Conservation (phyloP, 108 stramenopile species). For the Epipyxis sp. region DNA sequence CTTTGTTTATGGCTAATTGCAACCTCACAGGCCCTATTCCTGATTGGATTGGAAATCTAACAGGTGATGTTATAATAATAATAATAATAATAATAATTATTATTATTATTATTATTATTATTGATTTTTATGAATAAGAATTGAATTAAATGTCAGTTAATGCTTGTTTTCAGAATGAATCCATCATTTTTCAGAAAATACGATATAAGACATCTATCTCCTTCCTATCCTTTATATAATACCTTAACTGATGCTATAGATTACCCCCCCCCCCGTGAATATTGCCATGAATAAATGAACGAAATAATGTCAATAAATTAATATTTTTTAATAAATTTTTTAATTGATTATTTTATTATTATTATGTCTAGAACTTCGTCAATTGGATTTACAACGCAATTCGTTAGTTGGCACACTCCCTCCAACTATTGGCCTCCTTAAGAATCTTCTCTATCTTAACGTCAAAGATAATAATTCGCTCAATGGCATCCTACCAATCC, state of each 20-base stretch:
- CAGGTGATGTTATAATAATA: too few relatives aligned
- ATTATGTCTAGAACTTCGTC: slow-evolving; percentile 16
- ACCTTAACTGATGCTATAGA: too few relatives aligned
- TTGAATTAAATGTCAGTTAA: neutral
- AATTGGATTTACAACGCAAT: slow-evolving; percentile 26
- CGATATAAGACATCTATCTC: too few relatives aligned
- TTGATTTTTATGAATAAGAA: neutral
- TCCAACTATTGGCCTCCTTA: neutral
- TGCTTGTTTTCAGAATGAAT: too few relatives aligned
- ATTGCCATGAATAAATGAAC: too few relatives aligned
- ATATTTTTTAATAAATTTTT: neutral
- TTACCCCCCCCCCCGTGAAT: too few relatives aligned
- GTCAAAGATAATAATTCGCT: slow-evolving; percentile 25
- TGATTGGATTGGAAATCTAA: neutral
- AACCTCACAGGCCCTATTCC: slow-evolving; percentile 6
- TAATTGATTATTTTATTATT: neutral
- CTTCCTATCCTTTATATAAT: too few relatives aligned
- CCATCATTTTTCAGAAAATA: too few relatives aligned
- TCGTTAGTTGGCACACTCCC: neutral
- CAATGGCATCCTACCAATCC: neutral
- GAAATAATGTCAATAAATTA: too few relatives aligned
- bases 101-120: neutral
- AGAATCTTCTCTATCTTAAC: slow-evolving; percentile 12
- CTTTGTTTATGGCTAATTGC: slow-evolving; percentile 22
- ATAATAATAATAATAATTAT: too few relatives aligned